Evolutionary conservation across 2,329 filamentous ascomycete species (phyloP).

Genomic region (Aquanectria penicillioides): DNA sequence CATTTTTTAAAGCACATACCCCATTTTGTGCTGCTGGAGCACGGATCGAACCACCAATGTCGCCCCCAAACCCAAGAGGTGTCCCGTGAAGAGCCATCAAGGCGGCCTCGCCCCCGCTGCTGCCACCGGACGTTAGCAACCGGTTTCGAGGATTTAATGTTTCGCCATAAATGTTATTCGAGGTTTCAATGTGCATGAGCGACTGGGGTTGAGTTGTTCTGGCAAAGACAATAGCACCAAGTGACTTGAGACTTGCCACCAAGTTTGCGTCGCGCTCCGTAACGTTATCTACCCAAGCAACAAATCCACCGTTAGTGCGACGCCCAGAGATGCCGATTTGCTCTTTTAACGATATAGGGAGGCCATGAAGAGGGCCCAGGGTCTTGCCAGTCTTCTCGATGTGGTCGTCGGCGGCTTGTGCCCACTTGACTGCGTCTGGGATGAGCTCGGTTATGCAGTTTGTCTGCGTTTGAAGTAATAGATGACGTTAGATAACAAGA

Average conservation of each 20-base stretch:
- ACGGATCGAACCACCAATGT: slow-evolving; percentile 7
- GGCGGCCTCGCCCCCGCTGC: not conserved
- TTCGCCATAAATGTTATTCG: not conserved
- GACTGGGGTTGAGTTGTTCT: not conserved
- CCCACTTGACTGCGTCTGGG: not conserved
- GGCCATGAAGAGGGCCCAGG: slow-evolving; percentile 7
- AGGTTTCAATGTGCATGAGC: not conserved
- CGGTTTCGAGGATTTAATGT: not conserved
- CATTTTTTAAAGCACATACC: no score
- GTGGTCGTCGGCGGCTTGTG: not conserved
- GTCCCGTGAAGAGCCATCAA: not conserved
- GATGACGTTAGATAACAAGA: not conserved
- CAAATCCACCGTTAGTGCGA: not conserved
- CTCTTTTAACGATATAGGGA: slow-evolving; percentile 2
- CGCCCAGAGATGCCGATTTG: not conserved
- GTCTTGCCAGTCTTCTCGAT: not conserved
- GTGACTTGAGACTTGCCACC: not conserved
- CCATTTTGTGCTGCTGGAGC: not conserved
- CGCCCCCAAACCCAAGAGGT: not conserved
- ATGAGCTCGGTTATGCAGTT: slow-evolving; percentile 10
- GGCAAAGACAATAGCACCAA: not conserved
- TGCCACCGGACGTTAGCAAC: not conserved
- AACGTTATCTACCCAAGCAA: not conserved
- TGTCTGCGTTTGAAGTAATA: not conserved
- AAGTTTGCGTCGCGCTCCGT: not conserved